phyloP scores from a whole-genome alignment of 495 filamentous ascomycete genomes.

The Hyaloscypha variabilis region DNA sequence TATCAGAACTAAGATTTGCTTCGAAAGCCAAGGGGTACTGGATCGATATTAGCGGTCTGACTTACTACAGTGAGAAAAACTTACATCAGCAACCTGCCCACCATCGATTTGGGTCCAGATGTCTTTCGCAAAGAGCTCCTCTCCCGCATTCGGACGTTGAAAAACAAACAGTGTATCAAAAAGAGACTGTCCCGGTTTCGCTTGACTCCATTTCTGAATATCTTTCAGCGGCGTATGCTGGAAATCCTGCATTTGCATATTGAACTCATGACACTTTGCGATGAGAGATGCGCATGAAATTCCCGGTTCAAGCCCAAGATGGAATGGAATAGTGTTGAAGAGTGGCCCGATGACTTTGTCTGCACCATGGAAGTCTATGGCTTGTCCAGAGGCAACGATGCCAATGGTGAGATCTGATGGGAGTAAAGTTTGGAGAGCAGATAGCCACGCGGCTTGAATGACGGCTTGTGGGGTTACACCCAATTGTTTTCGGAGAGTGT shows the following conservation, averaged over 20 bases:
- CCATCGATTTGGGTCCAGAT: conserved; percentile 61
- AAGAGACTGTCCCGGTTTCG: conserved; percentile 55
- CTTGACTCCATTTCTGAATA: conserved; percentile 68
- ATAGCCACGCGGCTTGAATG: conserved; percentile 70
- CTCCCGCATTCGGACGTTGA: conserved; percentile 53
- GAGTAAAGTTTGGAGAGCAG: conserved; percentile 47
- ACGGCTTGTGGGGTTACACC: conserved; percentile 76
- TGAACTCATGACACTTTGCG: conserved; percentile 60
- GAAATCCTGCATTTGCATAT: conserved; percentile 58
- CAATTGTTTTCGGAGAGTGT: conserved; percentile 52
- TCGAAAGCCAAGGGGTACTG: conserved; percentile 77
- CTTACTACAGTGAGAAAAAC: conserved; percentile 20
- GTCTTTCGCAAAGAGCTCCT: conserved; percentile 24
- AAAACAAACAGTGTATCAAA: conserved; percentile 91
- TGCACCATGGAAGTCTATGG: conserved; percentile 63
- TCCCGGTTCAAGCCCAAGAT: conserved; percentile 45
- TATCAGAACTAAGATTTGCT: conserved; percentile 50
- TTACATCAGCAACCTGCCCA: conserved; percentile 51
- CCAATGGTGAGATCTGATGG: conserved; percentile 53
- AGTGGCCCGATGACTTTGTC: conserved; percentile 79
- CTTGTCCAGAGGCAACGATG: conserved; percentile 70
- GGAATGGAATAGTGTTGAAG: conserved; percentile 87
- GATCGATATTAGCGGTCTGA: background rate
- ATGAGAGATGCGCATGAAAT: conserved; percentile 56
- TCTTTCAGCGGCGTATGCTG: conserved; percentile 75